Evolutionary conservation across 306 rosid species (phyloP), one percentile per base, ranked within the genome.

Genomic region (Luffa aegyptiaca): DNA sequence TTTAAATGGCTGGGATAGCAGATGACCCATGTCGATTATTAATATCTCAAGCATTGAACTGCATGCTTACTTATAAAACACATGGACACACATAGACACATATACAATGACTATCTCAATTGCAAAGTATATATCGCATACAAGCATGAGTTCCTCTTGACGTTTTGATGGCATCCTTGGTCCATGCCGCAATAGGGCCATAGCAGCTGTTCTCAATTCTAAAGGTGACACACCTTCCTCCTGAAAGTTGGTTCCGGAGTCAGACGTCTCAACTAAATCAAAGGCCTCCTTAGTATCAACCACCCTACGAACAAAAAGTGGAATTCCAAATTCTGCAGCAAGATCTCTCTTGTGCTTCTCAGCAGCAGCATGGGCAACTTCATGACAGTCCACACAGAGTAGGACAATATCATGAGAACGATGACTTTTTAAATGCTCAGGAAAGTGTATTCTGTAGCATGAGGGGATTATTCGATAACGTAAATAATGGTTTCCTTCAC

Each of bases 301-400:
- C 73, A 92, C 97, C 80, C 80, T 90, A 16, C 86, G 86, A 83
- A 93, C 96, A 82, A 86, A 95, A 81, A 95, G 96, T 74, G 99
- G 99, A 89, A 93, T 88, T 72, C 93, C 97, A 88, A 85, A 95
- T 84, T 95, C 99, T 78, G 77, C 84, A 75, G 99, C 96, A 80
- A 91, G 80, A 80, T 86, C 81, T 83, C 86, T 93, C 84, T 95
- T 95, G 66, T 95, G 82, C 95, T 88, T 95, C 87, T 95, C 97
- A 80, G 99, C 99, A 83, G 97, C 89, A 64, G 93, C 97, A 90
- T 93, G 99, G 74, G 97, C 96, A 85, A 90, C 86, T 88, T 95
- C 99, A 72, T 95, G 99, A 85, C 97, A 95, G 86, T 95, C 97
- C 92, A 95, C 97, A 69, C 99, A 95, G 81, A 95, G 93, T 70